A percentile compares a stretch with the other conserved stretches of the same genome.
Evolutionary conservation across 129 eudicot genomes (phyloP).

Genomic region (Helianthus annuus): HanXRQr2.0-SUNRISE NC_035442.2:74892713-74893212

Average conservation of each 20-base stretch:
- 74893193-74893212: no score
- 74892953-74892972: not conserved
- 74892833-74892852: constrained; percentile 62
- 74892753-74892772: constrained; percentile 59
- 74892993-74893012: not conserved
- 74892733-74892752: constrained; percentile 43
- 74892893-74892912: constrained; percentile 59
- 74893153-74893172: no score
- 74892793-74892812: constrained; percentile 86
- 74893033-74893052: not conserved
- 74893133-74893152: no score
- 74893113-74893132: not conserved
- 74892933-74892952: not conserved
- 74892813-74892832: constrained; percentile 72
- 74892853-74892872: constrained; percentile 81
- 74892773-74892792: constrained; percentile 53
- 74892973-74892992: constrained; percentile 7
- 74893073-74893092: not conserved
- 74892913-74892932: constrained; percentile 54
- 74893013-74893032: not conserved
- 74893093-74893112: not conserved
- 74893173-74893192: no score
- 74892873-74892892: constrained; percentile 83
- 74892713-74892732: not conserved
- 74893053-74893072: not conserved